Evolutionary conservation across 495 filamentous ascomycete genomes (phyloP).

Genomic region (Cryomyces minteri): DNA sequence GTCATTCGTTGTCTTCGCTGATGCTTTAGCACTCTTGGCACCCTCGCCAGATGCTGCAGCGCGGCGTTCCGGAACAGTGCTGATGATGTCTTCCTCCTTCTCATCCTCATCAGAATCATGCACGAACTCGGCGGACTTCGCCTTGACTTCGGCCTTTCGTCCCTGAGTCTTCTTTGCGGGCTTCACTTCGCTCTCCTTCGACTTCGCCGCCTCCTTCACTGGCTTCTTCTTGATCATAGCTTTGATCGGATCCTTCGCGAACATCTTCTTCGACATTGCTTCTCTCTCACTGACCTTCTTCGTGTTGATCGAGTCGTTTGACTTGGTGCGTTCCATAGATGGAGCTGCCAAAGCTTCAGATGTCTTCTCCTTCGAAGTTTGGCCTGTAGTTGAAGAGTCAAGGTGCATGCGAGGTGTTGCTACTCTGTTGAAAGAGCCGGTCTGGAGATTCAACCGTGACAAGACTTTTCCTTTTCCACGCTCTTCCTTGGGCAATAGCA

Average conservation of each 20-base stretch:
- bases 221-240: constrained; percentile 21
- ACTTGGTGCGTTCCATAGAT: neutral
- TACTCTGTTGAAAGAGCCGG: constrained; percentile 32
- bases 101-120: constrained; percentile 60
- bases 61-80: too few species aligned
- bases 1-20: too few species aligned
- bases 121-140: constrained; percentile 59
- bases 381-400: constrained; percentile 1
- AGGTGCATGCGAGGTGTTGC: constrained; percentile 6
- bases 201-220: constrained; percentile 11
- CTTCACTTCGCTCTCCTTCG: constrained; percentile 15
- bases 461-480: constrained; percentile 64
- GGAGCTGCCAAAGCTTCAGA: neutral
- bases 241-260: constrained; percentile 17
- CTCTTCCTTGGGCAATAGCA: constrained; percentile 52
- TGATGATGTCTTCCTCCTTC: constrained; percentile 9
- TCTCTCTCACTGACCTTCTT: constrained; percentile 45
- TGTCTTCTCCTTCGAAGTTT: constrained; percentile 4
- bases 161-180: constrained; percentile 11
- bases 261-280: constrained; percentile 38
- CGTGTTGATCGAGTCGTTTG: constrained; percentile 27
- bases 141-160: constrained; percentile 24
- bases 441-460: constrained; percentile 52
- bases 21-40: too few species aligned
- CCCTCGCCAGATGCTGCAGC: too few species aligned